Conservation (phyloP, 345 rosid genomes). For the Eucalyptus regnans region DNA sequence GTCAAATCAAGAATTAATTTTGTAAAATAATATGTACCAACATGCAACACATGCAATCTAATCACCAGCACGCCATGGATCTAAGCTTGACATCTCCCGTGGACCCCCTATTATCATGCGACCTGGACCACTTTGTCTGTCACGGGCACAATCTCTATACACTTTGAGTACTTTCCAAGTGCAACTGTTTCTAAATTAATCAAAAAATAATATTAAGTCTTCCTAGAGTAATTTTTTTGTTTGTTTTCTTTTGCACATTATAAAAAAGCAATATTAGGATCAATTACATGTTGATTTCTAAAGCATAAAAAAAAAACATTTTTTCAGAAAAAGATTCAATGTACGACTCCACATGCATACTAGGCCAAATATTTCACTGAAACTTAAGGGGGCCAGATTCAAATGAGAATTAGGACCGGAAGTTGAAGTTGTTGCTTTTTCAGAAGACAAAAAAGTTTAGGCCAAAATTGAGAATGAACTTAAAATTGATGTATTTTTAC, state of each 20-base stretch:
- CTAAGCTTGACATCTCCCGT: background rate
- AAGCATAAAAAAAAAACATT: background rate
- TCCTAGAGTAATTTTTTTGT: background rate
- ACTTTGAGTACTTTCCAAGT: background rate
- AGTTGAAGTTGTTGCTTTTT: background rate
- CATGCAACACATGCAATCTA: background rate
- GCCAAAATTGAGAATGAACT: background rate
- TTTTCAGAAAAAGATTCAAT: background rate
- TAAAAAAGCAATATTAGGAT: background rate
- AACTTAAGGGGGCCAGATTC: background rate
- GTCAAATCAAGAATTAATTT: background rate
- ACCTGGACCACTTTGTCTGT: background rate
- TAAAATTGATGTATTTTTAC: background rate
- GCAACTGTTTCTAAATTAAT: background rate
- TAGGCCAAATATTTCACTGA: fast-evolving
- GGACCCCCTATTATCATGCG: background rate
- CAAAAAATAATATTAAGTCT: background rate
- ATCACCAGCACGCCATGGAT: background rate
- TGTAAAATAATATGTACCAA: background rate
- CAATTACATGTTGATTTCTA: background rate
- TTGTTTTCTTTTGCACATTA: background rate
- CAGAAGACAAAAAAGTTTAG: background rate
- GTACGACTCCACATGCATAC: fast-evolving
- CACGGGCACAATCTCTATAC: background rate
- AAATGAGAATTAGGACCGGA: background rate